phyloP scores from a whole-genome alignment of 2,329 filamentous ascomycete genomes.

The Grosmannia clavigera region DNA sequence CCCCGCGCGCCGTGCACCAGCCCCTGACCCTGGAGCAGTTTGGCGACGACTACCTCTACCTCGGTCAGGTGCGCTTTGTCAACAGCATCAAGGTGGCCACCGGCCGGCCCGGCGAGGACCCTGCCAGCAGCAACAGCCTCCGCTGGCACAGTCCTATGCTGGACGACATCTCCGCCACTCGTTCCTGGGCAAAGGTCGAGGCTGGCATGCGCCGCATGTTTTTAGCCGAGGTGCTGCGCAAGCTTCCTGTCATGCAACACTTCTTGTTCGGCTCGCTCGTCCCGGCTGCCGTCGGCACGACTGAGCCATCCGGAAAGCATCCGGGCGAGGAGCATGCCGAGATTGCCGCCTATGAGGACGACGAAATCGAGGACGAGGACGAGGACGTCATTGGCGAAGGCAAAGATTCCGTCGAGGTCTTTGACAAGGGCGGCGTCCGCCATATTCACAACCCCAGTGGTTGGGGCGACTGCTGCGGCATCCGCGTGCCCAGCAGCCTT shows the following conservation, averaged over 20 bases:
- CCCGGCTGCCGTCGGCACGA: constrained; percentile 73
- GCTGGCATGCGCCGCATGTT: constrained; percentile 97
- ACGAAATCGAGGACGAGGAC: constrained; percentile 31
- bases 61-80: constrained; percentile 86
- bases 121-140: constrained; percentile 58
- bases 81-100: constrained; percentile 65
- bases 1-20: constrained; percentile 73
- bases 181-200: constrained; percentile 85
- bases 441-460: constrained; percentile 59
- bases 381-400: constrained; percentile 28
- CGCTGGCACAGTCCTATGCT: constrained; percentile 98
- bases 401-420: constrained; percentile 47
- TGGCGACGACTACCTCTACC: constrained; percentile 70
- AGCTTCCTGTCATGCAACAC: constrained; percentile 96
- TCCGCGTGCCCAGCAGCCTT: constrained; percentile 89
- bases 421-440: constrained; percentile 49
- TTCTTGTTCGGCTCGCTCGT: constrained; percentile 86
- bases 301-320: constrained; percentile 35
- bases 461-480: constrained; percentile 97
- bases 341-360: constrained; percentile 40
- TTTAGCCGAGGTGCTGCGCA: constrained; percentile 78
- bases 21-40: constrained; percentile 79
- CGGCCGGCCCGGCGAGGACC: background rate
- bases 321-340: constrained; percentile 33
- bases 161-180: constrained; percentile 87